Base-by-base conservation (phyloP, 352 stramenopile species). In the Phytophthora aleatoria region DNA sequence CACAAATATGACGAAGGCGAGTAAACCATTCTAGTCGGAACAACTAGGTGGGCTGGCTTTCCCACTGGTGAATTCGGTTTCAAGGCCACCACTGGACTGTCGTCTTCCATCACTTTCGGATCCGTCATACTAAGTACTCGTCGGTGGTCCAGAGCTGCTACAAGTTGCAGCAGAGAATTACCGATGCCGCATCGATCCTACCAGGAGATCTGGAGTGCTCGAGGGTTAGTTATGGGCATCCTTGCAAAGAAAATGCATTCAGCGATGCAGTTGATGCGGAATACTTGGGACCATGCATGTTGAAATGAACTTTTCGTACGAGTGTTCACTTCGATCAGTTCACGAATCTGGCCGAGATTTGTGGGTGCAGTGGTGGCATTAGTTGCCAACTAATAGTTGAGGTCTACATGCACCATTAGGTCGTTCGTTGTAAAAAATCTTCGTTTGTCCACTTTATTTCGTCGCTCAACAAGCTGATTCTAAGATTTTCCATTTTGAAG, bases 231-330 rank as follows among this genome's bases (percentile, higher is more conserved):
- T 16, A 20, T 44, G 16, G 10, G 8, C 12, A 30, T 16, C 3
- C 6, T 54, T 16, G 48, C 10, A 10, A 55, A 44, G n/a, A 55
- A 55, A 24, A 55, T 55, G 49, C 8, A 33, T 33, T 16, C 26
- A 12, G 12, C 15, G 12, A 44, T 55, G 49, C 49, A 55, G 20
- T 33, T 55, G 31, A 20, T 55, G 33, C 49, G 44, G 20, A 56
- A 45, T 26, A 13, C 35, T 16, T 41, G 35, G 35, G 35, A n/a
- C 35, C 35, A 41, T 41, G 35, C 5, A 41, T 15, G 9, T n/a
- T 41, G 35, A 41, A 41, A 41, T 41, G 11, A 41, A 41, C 10
- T 33, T 7, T 4, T 7, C 28, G 7, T 33, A 33, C 28, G 28
- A 7, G 28, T 33, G 28, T 33, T 33, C 7, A 33, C 3, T 33